Percentiles rank a stretch among this genome's conserved stretches.
Evolutionary conservation across 768 basidiomycete genomes (phyloP).

Genomic region (Rubroboletus satanas): DNA sequence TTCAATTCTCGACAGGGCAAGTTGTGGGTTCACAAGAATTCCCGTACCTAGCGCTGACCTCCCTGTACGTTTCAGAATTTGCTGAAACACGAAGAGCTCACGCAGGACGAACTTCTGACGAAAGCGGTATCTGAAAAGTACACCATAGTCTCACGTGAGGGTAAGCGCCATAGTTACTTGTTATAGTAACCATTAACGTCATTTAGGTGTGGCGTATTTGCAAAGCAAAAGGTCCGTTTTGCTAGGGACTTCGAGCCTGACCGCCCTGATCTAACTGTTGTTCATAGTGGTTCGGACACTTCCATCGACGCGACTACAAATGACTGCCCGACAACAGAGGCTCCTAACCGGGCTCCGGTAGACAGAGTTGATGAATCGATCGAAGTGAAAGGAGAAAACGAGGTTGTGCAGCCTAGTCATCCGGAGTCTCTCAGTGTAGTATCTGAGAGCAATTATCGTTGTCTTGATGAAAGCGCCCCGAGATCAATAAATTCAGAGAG

Average conservation of each 20-base stretch:
- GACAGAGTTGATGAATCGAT: background rate
- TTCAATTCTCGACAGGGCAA: slow-evolving; percentile 14
- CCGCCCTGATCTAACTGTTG: background rate
- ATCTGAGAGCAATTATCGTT: slow-evolving; percentile 23
- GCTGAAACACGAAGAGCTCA: slow-evolving; percentile 11
- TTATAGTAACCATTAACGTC: background rate
- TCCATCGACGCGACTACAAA: background rate
- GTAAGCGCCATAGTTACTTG: slow-evolving; percentile 4
- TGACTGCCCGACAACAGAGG: background rate
- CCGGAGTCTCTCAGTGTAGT: slow-evolving; percentile 19
- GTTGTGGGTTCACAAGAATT: background rate
- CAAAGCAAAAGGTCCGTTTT: slow-evolving; percentile 14
- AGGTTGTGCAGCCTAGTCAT: background rate
- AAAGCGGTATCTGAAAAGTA: slow-evolving; percentile 13
- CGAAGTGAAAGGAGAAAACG: background rate
- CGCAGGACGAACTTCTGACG: slow-evolving; percentile 6
- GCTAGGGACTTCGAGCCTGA: background rate
- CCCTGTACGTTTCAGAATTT: background rate
- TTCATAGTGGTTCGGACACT: slow-evolving; percentile 1
- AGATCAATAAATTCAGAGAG: background rate
- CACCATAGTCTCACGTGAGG: slow-evolving; percentile 1
- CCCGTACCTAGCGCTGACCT: background rate
- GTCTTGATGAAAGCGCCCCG: slow-evolving; percentile 2
- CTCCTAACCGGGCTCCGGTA: background rate
- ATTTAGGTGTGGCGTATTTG: slow-evolving; percentile 19